Percentiles rank a stretch among this genome's conserved stretches.
Evolutionary conservation across 192 early-diverging fungal species (phyloP).

Genomic region (Backusella psychrophila): DNA sequence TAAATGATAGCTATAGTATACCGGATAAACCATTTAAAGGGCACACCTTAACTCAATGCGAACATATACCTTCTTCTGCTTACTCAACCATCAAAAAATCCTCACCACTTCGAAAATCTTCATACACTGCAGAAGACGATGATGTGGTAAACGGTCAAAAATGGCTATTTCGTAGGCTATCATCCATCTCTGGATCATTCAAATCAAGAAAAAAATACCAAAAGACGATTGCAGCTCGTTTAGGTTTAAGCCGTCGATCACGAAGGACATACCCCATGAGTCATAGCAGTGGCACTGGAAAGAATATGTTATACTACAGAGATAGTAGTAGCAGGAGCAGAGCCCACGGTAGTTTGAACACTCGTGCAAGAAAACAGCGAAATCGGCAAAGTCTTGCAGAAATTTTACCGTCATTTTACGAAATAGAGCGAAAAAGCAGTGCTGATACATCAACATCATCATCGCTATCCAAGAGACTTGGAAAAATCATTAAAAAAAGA

Average conservation of each 20-base stretch:
- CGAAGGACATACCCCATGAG: background rate
- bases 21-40: background rate
- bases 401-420: background rate
- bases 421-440: background rate
- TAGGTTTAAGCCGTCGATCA: background rate
- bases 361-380: background rate
- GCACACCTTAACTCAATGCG: background rate
- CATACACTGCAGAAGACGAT: background rate
- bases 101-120: background rate
- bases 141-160: background rate
- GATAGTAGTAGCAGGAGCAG: background rate
- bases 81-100: background rate
- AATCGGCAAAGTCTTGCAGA: background rate
- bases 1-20: background rate
- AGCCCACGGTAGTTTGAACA: background rate
- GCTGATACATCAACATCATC: background rate
- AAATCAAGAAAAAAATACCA: background rate
- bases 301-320: background rate
- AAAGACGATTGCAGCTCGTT: background rate
- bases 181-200: background rate
- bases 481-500: conserved; percentile 1
- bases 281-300: background rate
- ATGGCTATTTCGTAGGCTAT: background rate
- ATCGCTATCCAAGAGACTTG: background rate
- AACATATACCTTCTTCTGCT: background rate